phyloP scores from a whole-genome alignment of 352 stramenopile genomes.

The Pythium phragmitis region DNA sequence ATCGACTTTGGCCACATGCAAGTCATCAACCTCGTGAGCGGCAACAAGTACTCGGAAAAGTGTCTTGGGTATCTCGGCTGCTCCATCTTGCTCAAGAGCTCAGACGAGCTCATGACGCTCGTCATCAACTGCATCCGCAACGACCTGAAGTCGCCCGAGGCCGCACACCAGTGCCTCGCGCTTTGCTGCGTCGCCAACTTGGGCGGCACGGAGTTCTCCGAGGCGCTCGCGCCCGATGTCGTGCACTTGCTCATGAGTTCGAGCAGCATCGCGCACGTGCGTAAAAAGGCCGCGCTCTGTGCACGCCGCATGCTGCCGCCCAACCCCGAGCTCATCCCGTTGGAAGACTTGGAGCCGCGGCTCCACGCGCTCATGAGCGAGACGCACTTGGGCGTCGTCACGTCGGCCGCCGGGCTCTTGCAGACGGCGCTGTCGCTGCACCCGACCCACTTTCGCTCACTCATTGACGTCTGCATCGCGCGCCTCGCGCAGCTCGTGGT shows the following conservation, averaged over 20 bases:
- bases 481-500: slow-evolving; percentile 92
- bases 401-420: slow-evolving; percentile 90
- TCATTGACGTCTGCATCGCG: slow-evolving; percentile 93
- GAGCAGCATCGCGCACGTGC: slow-evolving; percentile 91
- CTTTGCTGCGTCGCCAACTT: slow-evolving; percentile 97
- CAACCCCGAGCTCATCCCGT: slow-evolving; percentile 90
- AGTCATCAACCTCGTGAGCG: slow-evolving; percentile 94
- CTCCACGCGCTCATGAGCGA: slow-evolving; percentile 88
- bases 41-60: slow-evolving; percentile 93
- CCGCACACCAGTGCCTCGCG: slow-evolving; percentile 91
- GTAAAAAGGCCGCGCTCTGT: slow-evolving; percentile 97
- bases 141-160: slow-evolving; percentile 90
- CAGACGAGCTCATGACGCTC: slow-evolving; percentile 85
- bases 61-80: slow-evolving; percentile 96
- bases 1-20: slow-evolving; percentile 99
- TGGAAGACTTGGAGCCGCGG: slow-evolving; percentile 70
- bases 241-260: slow-evolving; percentile 91
- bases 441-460: slow-evolving; percentile 84
- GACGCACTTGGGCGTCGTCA: slow-evolving; percentile 94
- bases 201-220: slow-evolving; percentile 92
- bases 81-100: slow-evolving; percentile 93
- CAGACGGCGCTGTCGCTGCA: slow-evolving; percentile 90
- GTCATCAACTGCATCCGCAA: slow-evolving; percentile 97
- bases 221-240: slow-evolving; percentile 93
- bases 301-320: slow-evolving; percentile 91